Evolutionary conservation across 2,329 filamentous ascomycete genomes (phyloP).

Genomic region (Ophiobolus disseminans): DNA sequence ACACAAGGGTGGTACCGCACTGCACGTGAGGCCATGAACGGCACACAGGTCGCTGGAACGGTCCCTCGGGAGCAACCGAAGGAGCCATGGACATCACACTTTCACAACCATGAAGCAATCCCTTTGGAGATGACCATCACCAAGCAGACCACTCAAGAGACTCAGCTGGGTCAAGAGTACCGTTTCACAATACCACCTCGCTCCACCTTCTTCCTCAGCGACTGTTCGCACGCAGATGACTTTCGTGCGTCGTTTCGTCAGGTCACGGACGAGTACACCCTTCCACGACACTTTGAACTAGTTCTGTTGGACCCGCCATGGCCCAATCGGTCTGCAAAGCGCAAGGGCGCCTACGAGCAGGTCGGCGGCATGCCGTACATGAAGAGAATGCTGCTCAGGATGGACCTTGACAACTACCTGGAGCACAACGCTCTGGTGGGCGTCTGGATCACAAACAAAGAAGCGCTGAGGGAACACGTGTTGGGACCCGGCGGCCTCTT

Average conservation of each 20-base stretch:
- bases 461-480: slow-evolving; percentile 60
- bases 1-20: slow-evolving; percentile 32
- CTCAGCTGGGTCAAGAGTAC: slow-evolving; percentile 21
- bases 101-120: slow-evolving; percentile 37
- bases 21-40: slow-evolving; percentile 23
- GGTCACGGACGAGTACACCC: slow-evolving; percentile 47
- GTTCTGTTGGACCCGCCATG: slow-evolving; percentile 80
- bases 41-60: slow-evolving; percentile 14
- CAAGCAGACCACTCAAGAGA: slow-evolving; percentile 9
- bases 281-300: slow-evolving; percentile 66
- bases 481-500: slow-evolving; percentile 67
- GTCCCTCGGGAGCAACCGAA: slow-evolving; percentile 10
- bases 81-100: slow-evolving; percentile 37
- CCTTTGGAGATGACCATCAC: slow-evolving; percentile 36
- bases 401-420: slow-evolving; percentile 56
- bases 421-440: slow-evolving; percentile 61
- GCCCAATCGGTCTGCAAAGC: slow-evolving; percentile 77
- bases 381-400: slow-evolving; percentile 46
- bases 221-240: slow-evolving; percentile 43
- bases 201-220: slow-evolving; percentile 60
- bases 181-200: slow-evolving; percentile 57
- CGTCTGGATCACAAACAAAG: slow-evolving; percentile 80
- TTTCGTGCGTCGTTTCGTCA: slow-evolving; percentile 50
- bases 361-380: slow-evolving; percentile 57
- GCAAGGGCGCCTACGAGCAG: slow-evolving; percentile 62